Base-by-base conservation (phyloP, 768 basidiomycete genomes). In the Pleurotus tuoliensis region DNA sequence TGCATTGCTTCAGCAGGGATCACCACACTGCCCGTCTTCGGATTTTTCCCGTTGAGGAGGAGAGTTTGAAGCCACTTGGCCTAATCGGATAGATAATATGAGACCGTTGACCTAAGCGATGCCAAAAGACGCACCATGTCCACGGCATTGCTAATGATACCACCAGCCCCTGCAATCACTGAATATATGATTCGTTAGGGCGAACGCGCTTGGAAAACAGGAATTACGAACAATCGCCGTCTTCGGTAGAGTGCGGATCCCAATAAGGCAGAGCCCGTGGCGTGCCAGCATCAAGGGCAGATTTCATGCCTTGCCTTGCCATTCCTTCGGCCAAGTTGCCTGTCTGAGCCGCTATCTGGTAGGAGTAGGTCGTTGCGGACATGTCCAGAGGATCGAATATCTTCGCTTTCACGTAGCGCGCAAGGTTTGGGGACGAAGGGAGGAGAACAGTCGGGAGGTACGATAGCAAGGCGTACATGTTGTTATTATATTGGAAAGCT, bases 81-180 rank as follows among this genome's bases (percentile, higher is more conserved):
- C 67, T 68, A 40, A 34, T 9, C 13, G n/a, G 8, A 30, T 9
- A 47, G 15, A 47, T 46, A 5, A 59, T 30, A 1, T 50, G 6
- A 58, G 47, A 2, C 30, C 30, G 11, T 34, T 34, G 24, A 15
- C 40, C 44, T 9, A 34, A 22, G 3, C 3, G 56, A 50, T 56
- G 47, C 11, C 12, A 25, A 22, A 22, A 13, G n/a, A n/a, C 48
- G 6, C n/a, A 70, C 70, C 50, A 66, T 53, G 48, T 71, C 70
- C 13, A 57, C 58, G 1, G 64, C 63, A 15, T 55, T 67, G 47
- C 54, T 65, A 39, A 71, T 69, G 1, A 71, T 41, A 8, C 70
- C 70, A 1, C 70, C 70, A 7, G 67, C 61, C 18, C 66, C 70
- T 25, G 69, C 65, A 7, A 64, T 34, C n/a, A 68, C 70, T 70